phyloP scores from a whole-genome alignment of 1,139 yeast species.

The Sugiyamaella grinbergsii region DNA sequence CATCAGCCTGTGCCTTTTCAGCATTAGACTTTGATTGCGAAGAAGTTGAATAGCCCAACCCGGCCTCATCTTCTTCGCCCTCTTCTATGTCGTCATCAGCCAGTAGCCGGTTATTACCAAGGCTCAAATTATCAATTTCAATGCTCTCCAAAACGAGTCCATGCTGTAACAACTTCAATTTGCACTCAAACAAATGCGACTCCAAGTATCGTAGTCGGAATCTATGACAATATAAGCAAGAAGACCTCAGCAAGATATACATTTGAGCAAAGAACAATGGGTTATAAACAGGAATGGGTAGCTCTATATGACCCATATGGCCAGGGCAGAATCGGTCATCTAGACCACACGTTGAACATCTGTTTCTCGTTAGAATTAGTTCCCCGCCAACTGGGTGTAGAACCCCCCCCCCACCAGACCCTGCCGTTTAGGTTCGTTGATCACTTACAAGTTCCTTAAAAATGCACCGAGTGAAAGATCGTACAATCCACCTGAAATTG shows the following conservation, averaged over 20 bases:
- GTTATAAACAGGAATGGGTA: conserved; percentile 93
- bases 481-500: conserved; percentile 88
- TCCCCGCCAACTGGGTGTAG: no score
- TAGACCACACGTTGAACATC: conserved; percentile 92
- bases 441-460: conserved; percentile 60
- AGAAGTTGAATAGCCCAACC: conserved; percentile 24
- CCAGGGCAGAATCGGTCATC: conserved; percentile 97
- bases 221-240: conserved; percentile 89
- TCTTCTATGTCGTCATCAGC: conserved; percentile 46
- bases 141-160: conserved; percentile 81
- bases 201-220: conserved; percentile 71
- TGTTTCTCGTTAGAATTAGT: conserved; percentile 20
- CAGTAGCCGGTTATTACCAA: conserved; percentile 46
- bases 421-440: no score
- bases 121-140: conserved; percentile 65
- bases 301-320: conserved; percentile 96
- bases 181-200: conserved; percentile 75
- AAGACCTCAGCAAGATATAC: conserved; percentile 76
- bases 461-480: conserved; percentile 95
- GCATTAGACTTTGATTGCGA: conserved; percentile 22
- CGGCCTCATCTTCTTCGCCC: conserved; percentile 42
- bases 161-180: conserved; percentile 78
- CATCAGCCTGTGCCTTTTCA: conserved; percentile 44
- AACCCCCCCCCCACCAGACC: no score
- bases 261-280: conserved; percentile 92